Base-by-base conservation (phyloP, 202 grass and related monocot genomes). In the Thinopyrum obtusiflorum region DNA sequence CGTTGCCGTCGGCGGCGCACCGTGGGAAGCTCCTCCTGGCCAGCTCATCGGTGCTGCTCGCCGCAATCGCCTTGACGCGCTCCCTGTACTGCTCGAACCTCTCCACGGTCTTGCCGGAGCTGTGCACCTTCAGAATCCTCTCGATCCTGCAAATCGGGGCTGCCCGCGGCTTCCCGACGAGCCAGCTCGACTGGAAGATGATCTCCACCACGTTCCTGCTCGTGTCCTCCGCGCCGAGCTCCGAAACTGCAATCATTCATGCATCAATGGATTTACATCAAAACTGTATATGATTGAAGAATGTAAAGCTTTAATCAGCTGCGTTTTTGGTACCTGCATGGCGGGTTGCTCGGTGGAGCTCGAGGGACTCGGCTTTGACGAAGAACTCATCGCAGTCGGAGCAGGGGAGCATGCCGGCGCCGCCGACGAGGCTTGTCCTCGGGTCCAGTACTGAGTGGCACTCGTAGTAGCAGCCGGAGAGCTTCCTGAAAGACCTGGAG, bases 131-230 rank as follows among this genome's bases (percentile, higher is more conserved):
- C 17, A 97, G 81, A 35, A 99, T 87, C 78, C 93, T 88, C 13
- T 99, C 92, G 28, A 99, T 93, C 89, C 35, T 89, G 92, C 90
- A 91, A 3, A 90, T 18, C 25, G 92, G 81, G 37, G 74, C 59
- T 3, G 49, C 68, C 26, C 42, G 10, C 83, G 81, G 80, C 26
- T 88, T 97, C 74, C 82, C 77, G 8, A 76, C 26, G 73, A 91
- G 62, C 93, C 97, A 99, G 88, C 93, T 99, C 10, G 97, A 97
- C 63, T 90, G 87, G 83, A 99, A 99, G 80, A 99, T 99, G 81
- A 99, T 94, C 78, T 99, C 93, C 63, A 99, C 92, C 29, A 99
- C 92, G 68, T 97, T 99, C 91, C 90, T 86, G 85, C 97, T 93
- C 1, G 89, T 94, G 83, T 99, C 97, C 1, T 91, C 87, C 0